Percentiles rank a stretch among this genome's conserved stretches.
These are phyloP conservation scores for Ceratobasidium sp. DNA, from an alignment of 1,284 basidiomycete genomes.

Conservation along the genomic window DNA sequence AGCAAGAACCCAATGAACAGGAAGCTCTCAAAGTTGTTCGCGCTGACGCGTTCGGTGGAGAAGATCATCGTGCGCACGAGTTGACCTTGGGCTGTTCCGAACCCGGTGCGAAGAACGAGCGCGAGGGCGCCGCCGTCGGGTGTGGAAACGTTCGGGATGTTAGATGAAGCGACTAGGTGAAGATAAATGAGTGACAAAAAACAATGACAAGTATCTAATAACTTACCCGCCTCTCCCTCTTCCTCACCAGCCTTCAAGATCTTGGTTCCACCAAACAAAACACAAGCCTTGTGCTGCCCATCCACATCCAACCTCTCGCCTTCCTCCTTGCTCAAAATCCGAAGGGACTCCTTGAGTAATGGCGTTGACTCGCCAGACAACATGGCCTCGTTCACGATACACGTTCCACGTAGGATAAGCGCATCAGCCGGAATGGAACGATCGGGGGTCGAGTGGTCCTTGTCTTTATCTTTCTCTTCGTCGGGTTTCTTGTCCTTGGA, in stretches of 20 bases:
- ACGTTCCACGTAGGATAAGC: conserved; percentile 86
- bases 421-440: conserved; percentile 88
- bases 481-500: conserved; percentile 40
- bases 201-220: not conserved
- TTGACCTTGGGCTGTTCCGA: conserved; percentile 95
- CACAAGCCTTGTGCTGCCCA: conserved; percentile 85
- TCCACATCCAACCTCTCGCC: conserved; percentile 85
- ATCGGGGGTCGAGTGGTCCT: conserved; percentile 32
- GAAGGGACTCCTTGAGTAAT: conserved; percentile 91
- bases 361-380: conserved; percentile 96
- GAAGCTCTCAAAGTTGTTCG: conserved; percentile 94
- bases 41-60: conserved; percentile 92
- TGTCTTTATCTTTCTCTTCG: conserved; percentile 25
- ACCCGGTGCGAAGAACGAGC: conserved; percentile 92
- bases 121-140: conserved; percentile 92
- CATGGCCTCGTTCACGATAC: conserved; percentile 98
- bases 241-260: conserved; percentile 81
- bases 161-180: conserved; percentile 29
- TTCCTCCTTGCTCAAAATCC: conserved; percentile 74
- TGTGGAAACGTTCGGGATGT: conserved; percentile 58
- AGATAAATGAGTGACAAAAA: not conserved
- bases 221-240: conserved; percentile 56
- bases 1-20: conserved; percentile 96
- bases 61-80: conserved; percentile 98
- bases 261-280: conserved; percentile 96